phyloP scores from a whole-genome alignment of 1,284 basidiomycete genomes.

The Sanghuangporus weigelae region DNA sequence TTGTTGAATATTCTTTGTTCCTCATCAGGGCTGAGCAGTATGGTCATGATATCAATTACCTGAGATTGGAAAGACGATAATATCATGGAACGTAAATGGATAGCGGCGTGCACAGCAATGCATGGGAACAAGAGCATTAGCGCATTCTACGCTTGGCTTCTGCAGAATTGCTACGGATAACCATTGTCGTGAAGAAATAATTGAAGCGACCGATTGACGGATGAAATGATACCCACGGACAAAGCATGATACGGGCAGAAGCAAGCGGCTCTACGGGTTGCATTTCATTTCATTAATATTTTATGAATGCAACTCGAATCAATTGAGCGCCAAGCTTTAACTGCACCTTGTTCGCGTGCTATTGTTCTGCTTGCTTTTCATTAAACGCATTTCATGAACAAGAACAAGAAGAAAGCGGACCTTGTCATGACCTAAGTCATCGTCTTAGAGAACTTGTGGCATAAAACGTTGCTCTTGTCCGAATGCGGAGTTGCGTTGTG shows the following conservation, averaged over 20 bases:
- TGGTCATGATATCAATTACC: background rate
- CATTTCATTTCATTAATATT: background rate
- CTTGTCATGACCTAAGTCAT: background rate
- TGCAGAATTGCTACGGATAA: background rate
- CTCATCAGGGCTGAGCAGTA: background rate
- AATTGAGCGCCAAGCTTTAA: background rate
- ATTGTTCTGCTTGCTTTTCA: background rate
- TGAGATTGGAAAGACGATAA: background rate
- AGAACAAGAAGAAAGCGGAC: background rate
- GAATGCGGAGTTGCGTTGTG: background rate
- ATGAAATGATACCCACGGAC: background rate
- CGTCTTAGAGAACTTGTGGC: background rate
- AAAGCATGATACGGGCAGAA: background rate
- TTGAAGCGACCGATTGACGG: background rate
- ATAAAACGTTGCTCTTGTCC: background rate
- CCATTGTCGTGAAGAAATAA: background rate
- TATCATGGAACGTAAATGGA: background rate
- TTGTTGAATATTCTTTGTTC: background rate
- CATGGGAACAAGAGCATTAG: background rate
- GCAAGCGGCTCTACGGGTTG: background rate
- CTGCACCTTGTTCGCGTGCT: background rate
- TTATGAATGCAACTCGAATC: background rate
- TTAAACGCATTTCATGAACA: background rate
- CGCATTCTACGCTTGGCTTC: background rate
- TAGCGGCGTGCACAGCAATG: background rate